Percentiles rank a stretch among this genome's conserved stretches.
phyloP scores from a whole-genome alignment of 306 rosid genomes.

The Sindora glabra region DNA sequence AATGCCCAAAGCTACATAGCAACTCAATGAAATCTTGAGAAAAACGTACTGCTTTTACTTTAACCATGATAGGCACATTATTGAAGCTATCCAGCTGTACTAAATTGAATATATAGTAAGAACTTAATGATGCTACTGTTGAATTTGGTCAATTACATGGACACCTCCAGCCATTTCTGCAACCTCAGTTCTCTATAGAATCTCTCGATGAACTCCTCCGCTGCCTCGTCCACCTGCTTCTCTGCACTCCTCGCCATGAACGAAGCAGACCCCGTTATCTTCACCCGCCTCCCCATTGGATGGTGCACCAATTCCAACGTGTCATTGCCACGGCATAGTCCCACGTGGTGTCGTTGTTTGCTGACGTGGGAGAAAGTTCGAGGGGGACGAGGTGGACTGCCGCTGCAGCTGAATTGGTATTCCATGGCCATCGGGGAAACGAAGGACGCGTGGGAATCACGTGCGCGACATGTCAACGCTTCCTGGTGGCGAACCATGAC shows the following conservation, averaged over 20 bases:
- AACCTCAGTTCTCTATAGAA: constrained; percentile 57
- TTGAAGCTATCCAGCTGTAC: too few species aligned
- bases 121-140: too few species aligned
- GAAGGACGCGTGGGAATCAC: constrained; percentile 24
- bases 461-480: constrained; percentile 32
- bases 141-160: not conserved
- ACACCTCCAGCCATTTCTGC: constrained; percentile 45
- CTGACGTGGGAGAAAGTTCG: not conserved
- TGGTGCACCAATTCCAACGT: not conserved
- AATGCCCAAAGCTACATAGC: too few species aligned
- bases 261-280: not conserved
- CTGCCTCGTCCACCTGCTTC: constrained; percentile 63
- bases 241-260: constrained; percentile 3
- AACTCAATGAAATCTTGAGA: too few species aligned
- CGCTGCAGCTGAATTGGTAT: constrained; percentile 40
- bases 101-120: too few species aligned
- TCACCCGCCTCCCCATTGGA: constrained; percentile 7
- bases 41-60: too few species aligned
- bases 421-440: constrained; percentile 20
- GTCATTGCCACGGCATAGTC: constrained; percentile 19
- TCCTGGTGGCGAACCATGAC: constrained; percentile 29
- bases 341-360: not conserved
- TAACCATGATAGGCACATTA: too few species aligned
- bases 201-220: constrained; percentile 76
- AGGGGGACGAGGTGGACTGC: constrained; percentile 31